phyloP scores from a whole-genome alignment of 148 eudicot genomes.

The Limonium bicolor region DNA sequence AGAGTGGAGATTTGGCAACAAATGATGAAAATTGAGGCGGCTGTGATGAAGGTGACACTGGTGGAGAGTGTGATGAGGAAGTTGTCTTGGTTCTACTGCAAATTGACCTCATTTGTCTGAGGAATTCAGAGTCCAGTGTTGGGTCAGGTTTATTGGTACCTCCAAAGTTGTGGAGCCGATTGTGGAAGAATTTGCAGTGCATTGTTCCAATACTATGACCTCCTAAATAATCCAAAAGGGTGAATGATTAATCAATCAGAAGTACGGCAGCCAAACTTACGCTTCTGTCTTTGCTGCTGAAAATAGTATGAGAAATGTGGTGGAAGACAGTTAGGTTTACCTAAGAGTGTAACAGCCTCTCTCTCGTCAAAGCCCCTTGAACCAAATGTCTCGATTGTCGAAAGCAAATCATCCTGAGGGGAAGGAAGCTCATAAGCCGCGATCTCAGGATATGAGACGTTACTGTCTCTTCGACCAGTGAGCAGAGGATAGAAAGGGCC shows the following conservation, averaged over 20 bases:
- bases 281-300: not conserved
- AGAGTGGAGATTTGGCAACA: not conserved
- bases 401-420: constrained; percentile 30
- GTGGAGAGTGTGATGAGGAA: constrained; percentile 5
- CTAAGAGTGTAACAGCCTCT: constrained; percentile 42
- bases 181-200: constrained; percentile 36
- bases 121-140: constrained; percentile 21
- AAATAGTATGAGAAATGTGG: not conserved
- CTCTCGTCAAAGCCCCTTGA: constrained; percentile 32
- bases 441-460: constrained; percentile 16
- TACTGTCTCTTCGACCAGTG: constrained; percentile 56
- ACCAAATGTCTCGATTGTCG: constrained; percentile 16
- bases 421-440: constrained; percentile 40
- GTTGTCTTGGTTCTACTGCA: constrained; percentile 17
- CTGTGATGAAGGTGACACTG: constrained; percentile 5
- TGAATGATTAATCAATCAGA: too few relatives aligned
- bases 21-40: not conserved
- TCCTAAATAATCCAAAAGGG: too few relatives aligned
- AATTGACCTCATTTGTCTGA: constrained; percentile 20
- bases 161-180: constrained; percentile 22
- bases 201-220: constrained; percentile 42
- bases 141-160: constrained; percentile 17
- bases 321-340: too few relatives aligned
- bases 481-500: constrained; percentile 57
- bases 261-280: not conserved